Conservation (phyloP, 805 yeast genomes). For the Metschnikowia colocasiae region DNA sequence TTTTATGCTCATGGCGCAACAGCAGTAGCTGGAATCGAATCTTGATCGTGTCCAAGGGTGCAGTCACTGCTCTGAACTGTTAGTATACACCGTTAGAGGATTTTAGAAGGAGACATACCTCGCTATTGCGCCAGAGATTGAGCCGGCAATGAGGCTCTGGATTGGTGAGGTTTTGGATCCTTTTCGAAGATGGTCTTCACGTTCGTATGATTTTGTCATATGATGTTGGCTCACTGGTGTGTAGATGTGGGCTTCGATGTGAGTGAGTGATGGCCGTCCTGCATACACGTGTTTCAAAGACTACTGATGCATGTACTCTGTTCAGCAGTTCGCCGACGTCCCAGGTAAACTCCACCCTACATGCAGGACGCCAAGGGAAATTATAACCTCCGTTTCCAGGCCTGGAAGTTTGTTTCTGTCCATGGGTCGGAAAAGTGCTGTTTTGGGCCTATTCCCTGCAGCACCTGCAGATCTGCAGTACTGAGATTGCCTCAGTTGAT, state of each 20-base stretch:
- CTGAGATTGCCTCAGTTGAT: background rate
- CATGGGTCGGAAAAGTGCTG: background rate
- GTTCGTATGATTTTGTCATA: conserved; percentile 1
- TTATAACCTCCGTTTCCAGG: too few species aligned
- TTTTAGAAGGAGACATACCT: conserved; percentile 27
- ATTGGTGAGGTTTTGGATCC: conserved; percentile 51
- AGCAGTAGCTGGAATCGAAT: conserved; percentile 67
- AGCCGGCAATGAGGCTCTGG: conserved; percentile 66
- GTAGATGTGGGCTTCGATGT: background rate
- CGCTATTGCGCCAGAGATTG: conserved; percentile 39
- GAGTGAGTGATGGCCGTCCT: background rate
- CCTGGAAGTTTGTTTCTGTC: too few species aligned
- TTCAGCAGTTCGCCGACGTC: too few species aligned
- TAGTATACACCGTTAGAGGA: conserved; percentile 14
- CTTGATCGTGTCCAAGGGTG: conserved; percentile 78
- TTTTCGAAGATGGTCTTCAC: conserved; percentile 44
- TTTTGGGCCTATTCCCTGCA: background rate
- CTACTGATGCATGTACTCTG: too few species aligned
- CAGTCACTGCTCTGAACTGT: conserved; percentile 50
- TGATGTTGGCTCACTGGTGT: background rate
- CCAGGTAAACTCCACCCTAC: too few species aligned
- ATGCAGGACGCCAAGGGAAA: too few species aligned
- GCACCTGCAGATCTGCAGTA: conserved; percentile 1
- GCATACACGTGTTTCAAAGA: background rate
- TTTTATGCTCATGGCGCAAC: conserved; percentile 5